These are phyloP conservation scores for Ogataea henricii DNA, from an alignment of 805 yeast genomes.

Conservation along the genomic window DNA sequence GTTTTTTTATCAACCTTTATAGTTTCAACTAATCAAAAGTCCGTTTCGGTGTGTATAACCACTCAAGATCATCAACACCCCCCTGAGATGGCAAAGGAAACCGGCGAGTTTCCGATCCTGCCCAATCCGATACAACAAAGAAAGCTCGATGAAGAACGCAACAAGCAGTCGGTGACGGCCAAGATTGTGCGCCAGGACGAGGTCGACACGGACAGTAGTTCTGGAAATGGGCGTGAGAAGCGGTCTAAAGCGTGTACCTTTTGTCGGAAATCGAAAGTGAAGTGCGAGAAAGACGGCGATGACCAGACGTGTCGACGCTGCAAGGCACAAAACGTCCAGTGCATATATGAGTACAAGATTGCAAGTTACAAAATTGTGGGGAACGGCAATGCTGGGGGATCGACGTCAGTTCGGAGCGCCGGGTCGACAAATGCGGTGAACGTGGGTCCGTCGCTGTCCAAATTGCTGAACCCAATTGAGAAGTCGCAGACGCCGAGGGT, in stretches of 20 bases:
- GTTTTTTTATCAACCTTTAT: too few relatives aligned
- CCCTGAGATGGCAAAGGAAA: neutral
- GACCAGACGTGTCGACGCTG: conserved; percentile 62
- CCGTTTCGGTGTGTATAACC: too few relatives aligned
- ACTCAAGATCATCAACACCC: neutral
- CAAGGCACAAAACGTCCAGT: conserved; percentile 49
- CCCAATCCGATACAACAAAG: conserved; percentile 28
- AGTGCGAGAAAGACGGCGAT: conserved; percentile 51
- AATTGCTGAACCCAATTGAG: conserved; percentile 22
- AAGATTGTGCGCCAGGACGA: conserved; percentile 21
- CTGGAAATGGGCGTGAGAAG: conserved; percentile 21
- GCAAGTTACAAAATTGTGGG: conserved; percentile 43
- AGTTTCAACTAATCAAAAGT: too few relatives aligned
- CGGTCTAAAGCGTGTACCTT: conserved; percentile 59
- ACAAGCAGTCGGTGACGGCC: conserved; percentile 19
- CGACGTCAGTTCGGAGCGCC: too few relatives aligned
- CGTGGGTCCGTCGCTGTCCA: conserved; percentile 17
- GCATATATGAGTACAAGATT: conserved; percentile 58
- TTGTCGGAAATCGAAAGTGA: conserved; percentile 64
- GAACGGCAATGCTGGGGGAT: too few relatives aligned
- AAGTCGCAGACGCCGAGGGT: conserved; percentile 3
- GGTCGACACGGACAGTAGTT: neutral
- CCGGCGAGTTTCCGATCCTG: conserved; percentile 15
- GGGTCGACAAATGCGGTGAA: neutral
- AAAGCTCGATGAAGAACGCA: conserved; percentile 14